A percentile compares a stretch with the other conserved stretches of the same genome.
These are phyloP conservation scores for Mycocentrospora acerina DNA, from an alignment of 2,329 filamentous ascomycete species.

Conservation along the genomic window DNA sequence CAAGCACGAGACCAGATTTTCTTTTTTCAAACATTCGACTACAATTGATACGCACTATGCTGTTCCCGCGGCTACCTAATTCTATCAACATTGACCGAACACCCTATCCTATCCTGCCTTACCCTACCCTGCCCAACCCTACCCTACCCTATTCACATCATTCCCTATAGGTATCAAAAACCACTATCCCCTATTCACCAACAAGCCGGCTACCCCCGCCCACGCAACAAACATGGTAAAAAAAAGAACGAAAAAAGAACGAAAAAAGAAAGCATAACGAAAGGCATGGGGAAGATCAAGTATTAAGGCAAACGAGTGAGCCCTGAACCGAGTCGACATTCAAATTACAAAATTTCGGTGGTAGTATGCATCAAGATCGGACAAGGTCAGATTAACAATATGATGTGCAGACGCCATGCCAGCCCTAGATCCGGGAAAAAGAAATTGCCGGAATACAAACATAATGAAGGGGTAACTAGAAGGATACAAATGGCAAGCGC, in stretches of 20 bases:
- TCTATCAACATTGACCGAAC: too few species aligned
- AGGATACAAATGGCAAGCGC: background rate
- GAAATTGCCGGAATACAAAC: constrained; percentile 4
- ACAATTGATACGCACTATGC: too few species aligned
- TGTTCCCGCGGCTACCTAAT: too few species aligned
- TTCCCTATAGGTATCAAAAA: constrained; percentile 29
- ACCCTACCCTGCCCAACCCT: too few species aligned
- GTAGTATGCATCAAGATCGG: constrained; percentile 18
- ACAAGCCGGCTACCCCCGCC: too few species aligned
- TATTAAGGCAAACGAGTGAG: constrained; percentile 10
- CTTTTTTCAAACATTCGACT: too few species aligned
- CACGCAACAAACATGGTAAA: constrained; percentile 4
- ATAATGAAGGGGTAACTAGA: background rate
- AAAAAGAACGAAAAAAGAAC: constrained; percentile 8
- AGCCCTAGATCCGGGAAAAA: constrained; percentile 8
- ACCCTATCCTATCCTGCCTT: too few species aligned
- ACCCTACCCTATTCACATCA: too few species aligned
- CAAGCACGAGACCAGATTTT: too few species aligned
- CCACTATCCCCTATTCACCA: constrained; percentile 1
- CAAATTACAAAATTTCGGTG: constrained; percentile 27
- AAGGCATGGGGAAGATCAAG: constrained; percentile 15
- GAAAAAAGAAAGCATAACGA: constrained; percentile 18
- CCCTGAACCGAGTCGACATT: constrained; percentile 10
- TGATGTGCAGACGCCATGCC: background rate
- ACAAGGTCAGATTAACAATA: constrained; percentile 10